Evolutionary conservation across 192 early-diverging fungal species (phyloP).

Genomic region (Thoreauomyces humboldtii): DNA sequence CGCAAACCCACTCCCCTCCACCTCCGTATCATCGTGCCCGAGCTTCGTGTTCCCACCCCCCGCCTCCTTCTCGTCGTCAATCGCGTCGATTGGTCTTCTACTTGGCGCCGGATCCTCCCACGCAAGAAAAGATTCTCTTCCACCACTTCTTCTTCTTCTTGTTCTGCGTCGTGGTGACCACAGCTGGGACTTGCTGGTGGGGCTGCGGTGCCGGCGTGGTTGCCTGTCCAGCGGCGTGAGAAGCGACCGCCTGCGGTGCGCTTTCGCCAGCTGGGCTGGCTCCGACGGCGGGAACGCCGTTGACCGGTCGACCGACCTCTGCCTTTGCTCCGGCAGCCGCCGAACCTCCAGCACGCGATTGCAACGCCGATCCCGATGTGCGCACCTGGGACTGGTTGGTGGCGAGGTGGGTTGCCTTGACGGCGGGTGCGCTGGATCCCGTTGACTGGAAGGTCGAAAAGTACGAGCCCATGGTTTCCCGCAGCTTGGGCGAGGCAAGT

Average conservation of each 20-base stretch:
- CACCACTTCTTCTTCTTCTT: slow-evolving; percentile 33
- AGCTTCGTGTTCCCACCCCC: too few relatives aligned
- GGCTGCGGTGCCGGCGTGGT: not conserved
- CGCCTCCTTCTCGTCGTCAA: too few relatives aligned
- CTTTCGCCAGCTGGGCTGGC: not conserved
- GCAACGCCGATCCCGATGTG: not conserved
- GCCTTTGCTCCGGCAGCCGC: not conserved
- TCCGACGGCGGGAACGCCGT: not conserved
- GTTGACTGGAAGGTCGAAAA: slow-evolving; percentile 3
- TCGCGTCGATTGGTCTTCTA: too few relatives aligned
- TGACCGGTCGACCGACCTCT: not conserved
- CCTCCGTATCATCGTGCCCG: too few relatives aligned
- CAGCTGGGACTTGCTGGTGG: not conserved
- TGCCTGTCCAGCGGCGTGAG: not conserved
- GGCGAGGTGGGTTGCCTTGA: not conserved
- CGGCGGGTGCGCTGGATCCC: not conserved
- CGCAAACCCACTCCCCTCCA: too few relatives aligned
- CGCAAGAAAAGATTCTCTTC: slow-evolving; percentile 23
- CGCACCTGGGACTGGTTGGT: not conserved
- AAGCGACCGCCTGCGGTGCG: slow-evolving; percentile 1
- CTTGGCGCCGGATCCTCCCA: slow-evolving; percentile 3
- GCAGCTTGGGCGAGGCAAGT: slow-evolving; percentile 1
- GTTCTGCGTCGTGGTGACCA: not conserved
- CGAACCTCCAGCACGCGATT: not conserved
- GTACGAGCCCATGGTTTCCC: slow-evolving; percentile 12